Conservation (phyloP, 768 basidiomycete genomes). For the Boletus tomentosulus region DNA sequence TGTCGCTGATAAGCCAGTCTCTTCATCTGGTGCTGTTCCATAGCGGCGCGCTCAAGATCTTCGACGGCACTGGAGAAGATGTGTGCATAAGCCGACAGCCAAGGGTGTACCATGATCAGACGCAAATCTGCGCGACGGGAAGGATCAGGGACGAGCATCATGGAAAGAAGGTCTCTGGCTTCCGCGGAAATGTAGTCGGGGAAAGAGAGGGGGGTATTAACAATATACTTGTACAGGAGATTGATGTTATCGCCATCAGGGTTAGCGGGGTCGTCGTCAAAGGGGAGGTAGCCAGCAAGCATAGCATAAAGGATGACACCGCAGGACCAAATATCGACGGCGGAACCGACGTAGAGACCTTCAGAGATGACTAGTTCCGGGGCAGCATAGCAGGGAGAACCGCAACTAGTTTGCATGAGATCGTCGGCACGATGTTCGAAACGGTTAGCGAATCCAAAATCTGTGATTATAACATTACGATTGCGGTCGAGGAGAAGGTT, state of each 20-base stretch:
- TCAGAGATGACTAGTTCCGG: constrained; percentile 98
- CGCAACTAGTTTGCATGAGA: constrained; percentile 97
- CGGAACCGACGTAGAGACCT: constrained; percentile 93
- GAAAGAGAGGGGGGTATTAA: constrained; percentile 94
- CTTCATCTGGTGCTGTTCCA: constrained; percentile 84
- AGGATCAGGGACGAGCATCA: constrained; percentile 96
- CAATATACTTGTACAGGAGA: constrained; percentile 96
- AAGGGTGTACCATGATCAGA: constrained; percentile 82
- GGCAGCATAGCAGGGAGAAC: constrained; percentile 96
- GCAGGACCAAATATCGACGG: constrained; percentile 97
- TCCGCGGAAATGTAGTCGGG: constrained; percentile 89
- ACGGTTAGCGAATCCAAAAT: constrained; percentile 98
- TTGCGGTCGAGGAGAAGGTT: constrained; percentile 96
- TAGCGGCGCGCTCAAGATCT: constrained; percentile 74
- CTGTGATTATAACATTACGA: constrained; percentile 98
- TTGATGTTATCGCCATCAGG: constrained; percentile 99
- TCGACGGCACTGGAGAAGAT: constrained; percentile 67
- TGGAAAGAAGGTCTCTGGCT: constrained; percentile 77
- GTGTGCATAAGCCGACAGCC: constrained; percentile 55
- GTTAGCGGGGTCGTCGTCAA: constrained; percentile 97
- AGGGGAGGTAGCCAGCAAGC: constrained; percentile 97
- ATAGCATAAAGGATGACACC: constrained; percentile 96
- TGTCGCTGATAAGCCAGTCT: constrained; percentile 76
- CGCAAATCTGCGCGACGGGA: constrained; percentile 69
- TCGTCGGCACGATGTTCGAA: constrained; percentile 92